These are phyloP conservation scores for Sclerotiophoma versabilis DNA, from an alignment of 2,329 filamentous ascomycete species.

Conservation along the genomic window DNA sequence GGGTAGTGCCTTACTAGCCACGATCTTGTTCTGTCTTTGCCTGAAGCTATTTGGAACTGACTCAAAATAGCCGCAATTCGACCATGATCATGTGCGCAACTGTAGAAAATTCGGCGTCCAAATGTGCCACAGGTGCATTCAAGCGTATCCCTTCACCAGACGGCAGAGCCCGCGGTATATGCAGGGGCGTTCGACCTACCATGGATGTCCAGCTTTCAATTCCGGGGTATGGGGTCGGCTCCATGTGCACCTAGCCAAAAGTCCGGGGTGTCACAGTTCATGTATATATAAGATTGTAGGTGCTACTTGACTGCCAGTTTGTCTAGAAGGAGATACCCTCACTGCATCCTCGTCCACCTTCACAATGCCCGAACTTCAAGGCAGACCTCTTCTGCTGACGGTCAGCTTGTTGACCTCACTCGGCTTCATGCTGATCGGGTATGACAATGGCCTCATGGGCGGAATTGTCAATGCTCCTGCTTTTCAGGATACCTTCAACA, in stretches of 20 bases:
- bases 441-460: constrained; percentile 74
- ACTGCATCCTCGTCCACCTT: not conserved
- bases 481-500: constrained; percentile 54
- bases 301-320: not conserved
- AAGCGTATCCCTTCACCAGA: not conserved
- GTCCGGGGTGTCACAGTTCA: constrained; percentile 4
- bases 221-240: constrained; percentile 12
- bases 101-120: not conserved
- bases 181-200: not conserved
- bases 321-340: not conserved
- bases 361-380: constrained; percentile 26
- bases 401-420: constrained; percentile 27
- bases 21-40: constrained; percentile 1
- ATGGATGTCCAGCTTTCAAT: constrained; percentile 3
- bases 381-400: constrained; percentile 25
- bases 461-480: constrained; percentile 69
- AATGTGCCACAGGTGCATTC: not conserved
- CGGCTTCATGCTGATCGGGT: constrained; percentile 53
- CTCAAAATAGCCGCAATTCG: not conserved
- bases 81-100: not conserved
- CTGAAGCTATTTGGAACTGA: not conserved
- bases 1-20: constrained; percentile 7
- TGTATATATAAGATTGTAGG: not conserved
- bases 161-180: constrained; percentile 10
- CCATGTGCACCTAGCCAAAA: constrained; percentile 7